Evolutionary conservation across 495 filamentous ascomycete genomes (phyloP).

Genomic region (Neurospora intermedia): DNA sequence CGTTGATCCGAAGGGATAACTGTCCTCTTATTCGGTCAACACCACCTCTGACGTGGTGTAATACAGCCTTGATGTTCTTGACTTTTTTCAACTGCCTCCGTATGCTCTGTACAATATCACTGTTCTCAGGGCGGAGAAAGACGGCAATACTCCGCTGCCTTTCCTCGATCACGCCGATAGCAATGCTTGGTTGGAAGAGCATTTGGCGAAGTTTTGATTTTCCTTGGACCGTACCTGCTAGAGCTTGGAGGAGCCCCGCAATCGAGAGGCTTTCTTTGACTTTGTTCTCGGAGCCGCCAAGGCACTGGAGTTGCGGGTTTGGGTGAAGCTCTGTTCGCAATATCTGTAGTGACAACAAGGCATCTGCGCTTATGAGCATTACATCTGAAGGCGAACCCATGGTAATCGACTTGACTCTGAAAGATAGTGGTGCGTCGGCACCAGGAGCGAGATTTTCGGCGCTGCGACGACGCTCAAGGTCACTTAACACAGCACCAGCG

Average conservation of each 20-base stretch:
- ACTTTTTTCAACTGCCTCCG: slow-evolving; percentile 57
- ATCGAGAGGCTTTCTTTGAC: slow-evolving; percentile 86
- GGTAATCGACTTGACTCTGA: slow-evolving; percentile 53
- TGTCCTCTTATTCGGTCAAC: slow-evolving; percentile 53
- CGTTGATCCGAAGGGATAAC: slow-evolving; percentile 47
- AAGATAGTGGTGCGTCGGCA: slow-evolving; percentile 35
- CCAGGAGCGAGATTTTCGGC: slow-evolving; percentile 48
- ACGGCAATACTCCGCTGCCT: slow-evolving; percentile 59
- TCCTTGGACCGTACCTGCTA: slow-evolving; percentile 77
- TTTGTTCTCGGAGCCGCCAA: slow-evolving; percentile 52
- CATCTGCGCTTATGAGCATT: slow-evolving; percentile 80
- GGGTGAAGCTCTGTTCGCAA: slow-evolving; percentile 77
- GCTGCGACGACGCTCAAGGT: slow-evolving; percentile 61
- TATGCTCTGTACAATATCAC: slow-evolving; percentile 42
- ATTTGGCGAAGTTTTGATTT: slow-evolving; percentile 65
- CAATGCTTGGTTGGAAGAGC: slow-evolving; percentile 70
- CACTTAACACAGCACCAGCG: slow-evolving; percentile 71
- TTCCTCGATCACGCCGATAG: slow-evolving; percentile 57
- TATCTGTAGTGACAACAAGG: slow-evolving; percentile 75
- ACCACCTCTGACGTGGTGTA: slow-evolving; percentile 67
- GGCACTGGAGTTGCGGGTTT: slow-evolving; percentile 71
- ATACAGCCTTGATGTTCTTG: slow-evolving; percentile 64
- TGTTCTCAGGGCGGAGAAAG: slow-evolving; percentile 63
- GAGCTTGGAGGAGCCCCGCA: slow-evolving; percentile 68
- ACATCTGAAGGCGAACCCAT: slow-evolving; percentile 69